A percentile compares a stretch with the other conserved stretches of the same genome.
Conservation (phyloP, 2,329 filamentous ascomycete species). For the Hymenoscyphus fraxineus region DNA sequence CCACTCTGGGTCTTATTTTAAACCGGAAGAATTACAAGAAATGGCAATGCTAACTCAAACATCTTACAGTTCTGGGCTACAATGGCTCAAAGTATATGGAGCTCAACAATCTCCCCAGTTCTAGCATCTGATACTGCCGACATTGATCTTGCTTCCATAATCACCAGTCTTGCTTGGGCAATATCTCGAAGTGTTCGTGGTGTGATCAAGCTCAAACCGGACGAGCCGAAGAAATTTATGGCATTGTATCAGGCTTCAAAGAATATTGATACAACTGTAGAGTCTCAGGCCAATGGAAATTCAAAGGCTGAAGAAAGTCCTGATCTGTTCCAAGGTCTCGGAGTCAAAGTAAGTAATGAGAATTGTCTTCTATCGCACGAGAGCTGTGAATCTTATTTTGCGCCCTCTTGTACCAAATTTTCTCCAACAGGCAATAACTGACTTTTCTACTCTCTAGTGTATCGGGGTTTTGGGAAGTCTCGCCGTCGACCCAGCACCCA, state of each 20-base stretch:
- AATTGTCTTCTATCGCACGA: no score
- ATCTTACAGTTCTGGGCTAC: conserved; percentile 54
- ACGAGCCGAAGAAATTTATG: conserved; percentile 61
- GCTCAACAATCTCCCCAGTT: conserved; percentile 51
- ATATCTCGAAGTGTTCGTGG: conserved; percentile 53
- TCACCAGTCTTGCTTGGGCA: conserved; percentile 64
- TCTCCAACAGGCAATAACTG: no score
- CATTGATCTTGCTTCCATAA: conserved; percentile 56
- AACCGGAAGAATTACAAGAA: no score
- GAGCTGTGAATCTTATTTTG: no score
- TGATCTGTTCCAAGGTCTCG: conserved; percentile 54
- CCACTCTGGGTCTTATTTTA: no score
- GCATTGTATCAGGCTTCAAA: conserved; percentile 60
- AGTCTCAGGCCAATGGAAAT: conserved; percentile 19
- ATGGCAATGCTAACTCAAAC: background rate
- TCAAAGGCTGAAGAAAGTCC: conserved; percentile 26
- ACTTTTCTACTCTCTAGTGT: conserved; percentile 36
- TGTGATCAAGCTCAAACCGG: conserved; percentile 44
- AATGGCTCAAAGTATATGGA: conserved; percentile 54
- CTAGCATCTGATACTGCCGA: conserved; percentile 59
- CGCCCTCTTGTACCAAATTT: no score
- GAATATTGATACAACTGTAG: conserved; percentile 30
- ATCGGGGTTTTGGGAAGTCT: conserved; percentile 63
- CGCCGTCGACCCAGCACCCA: conserved; percentile 51
- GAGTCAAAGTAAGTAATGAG: conserved; percentile 45